Evolutionary conservation across 257 asterid species (phyloP), one percentile per base, ranked within the genome.

Genomic region (Solanum habrochaites): DNA sequence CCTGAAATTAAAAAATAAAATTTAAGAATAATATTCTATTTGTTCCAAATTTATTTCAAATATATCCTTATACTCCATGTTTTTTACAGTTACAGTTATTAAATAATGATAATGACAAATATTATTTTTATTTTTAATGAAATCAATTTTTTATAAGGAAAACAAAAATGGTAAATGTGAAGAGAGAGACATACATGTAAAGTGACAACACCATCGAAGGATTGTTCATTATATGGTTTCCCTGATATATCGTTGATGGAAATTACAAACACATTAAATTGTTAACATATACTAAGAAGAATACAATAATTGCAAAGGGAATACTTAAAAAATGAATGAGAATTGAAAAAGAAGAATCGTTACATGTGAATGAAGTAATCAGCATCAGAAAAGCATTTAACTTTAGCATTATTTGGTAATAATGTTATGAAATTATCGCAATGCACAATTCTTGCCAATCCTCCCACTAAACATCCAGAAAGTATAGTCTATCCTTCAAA

Each of bases 161-260:
- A 5, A 62, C 6, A 15, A 49, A 10, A 42, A 56, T 7, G 21
- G 12, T n/a, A 39, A 83, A 88, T 71, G 29, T 42, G 52, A 4
- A 13, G 37, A 56, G 81, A 15, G 47, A 39, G 52, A 40, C 93
- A 84, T 91, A 95, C 99, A 89, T 97, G 99, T 47, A 98, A 93
- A 45, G 88, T 85, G 47, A 93, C 98, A 49, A 95, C 96, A 18
- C 94, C 93, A n/a, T 88, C 87, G 67, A 90, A 97, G 92, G 89
- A 92, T 13, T 88, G 87, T 89, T 95, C 90, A 35, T 95, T 93
- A 56, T 91, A 94, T 21, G 70, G 87, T 49, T 89, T 90, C 74
- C 98, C 99, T 10, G 98, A 91, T 25, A 95, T 85, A 88, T 93
- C 98, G 62, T 92, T 93, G 90, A 98, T 97, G 95, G 5, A 14